Evolutionary conservation across 2,329 filamentous ascomycete genomes (phyloP).

Genomic region (Trichophyton schoenleinii): DNA sequence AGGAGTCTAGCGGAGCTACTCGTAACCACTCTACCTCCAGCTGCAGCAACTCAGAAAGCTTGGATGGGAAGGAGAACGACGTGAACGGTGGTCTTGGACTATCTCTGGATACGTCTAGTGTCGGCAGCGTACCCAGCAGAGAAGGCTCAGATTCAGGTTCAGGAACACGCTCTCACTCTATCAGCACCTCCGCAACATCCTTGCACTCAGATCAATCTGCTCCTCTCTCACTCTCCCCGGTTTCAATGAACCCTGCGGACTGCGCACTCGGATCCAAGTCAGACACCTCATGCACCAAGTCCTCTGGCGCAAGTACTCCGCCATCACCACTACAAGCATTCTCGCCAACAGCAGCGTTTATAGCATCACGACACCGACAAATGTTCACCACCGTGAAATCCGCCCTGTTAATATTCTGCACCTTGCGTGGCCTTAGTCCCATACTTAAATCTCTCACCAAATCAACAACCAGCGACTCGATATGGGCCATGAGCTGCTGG

Average conservation of each 20-base stretch:
- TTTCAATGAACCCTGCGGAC: conserved; percentile 18
- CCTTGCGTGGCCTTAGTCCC: conserved; percentile 78
- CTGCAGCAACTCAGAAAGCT: neutral
- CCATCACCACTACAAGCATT: conserved; percentile 18
- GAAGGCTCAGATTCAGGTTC: conserved; percentile 22
- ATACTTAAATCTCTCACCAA: conserved; percentile 93
- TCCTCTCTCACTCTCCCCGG: conserved; percentile 17
- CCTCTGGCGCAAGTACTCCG: neutral
- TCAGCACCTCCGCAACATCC: conserved; percentile 46
- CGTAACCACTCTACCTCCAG: neutral
- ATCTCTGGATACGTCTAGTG: conserved; percentile 27
- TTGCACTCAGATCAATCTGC: conserved; percentile 35
- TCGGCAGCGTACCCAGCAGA: conserved; percentile 21
- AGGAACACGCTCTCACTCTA: conserved; percentile 31
- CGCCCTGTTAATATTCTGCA: conserved; percentile 82
- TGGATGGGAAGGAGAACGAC: conserved; percentile 18
- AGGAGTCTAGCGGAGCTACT: neutral
- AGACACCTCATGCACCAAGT: conserved; percentile 2
- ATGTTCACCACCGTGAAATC: conserved; percentile 78
- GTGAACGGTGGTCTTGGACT: conserved; percentile 33
- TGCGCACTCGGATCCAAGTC: conserved; percentile 24
- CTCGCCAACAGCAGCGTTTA: conserved; percentile 18
- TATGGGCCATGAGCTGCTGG: conserved; percentile 94
- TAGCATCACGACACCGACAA: conserved; percentile 47
- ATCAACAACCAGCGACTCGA: conserved; percentile 85